phyloP scores from a whole-genome alignment of 2,329 filamentous ascomycete species.

The Drechslera avenae region DNA sequence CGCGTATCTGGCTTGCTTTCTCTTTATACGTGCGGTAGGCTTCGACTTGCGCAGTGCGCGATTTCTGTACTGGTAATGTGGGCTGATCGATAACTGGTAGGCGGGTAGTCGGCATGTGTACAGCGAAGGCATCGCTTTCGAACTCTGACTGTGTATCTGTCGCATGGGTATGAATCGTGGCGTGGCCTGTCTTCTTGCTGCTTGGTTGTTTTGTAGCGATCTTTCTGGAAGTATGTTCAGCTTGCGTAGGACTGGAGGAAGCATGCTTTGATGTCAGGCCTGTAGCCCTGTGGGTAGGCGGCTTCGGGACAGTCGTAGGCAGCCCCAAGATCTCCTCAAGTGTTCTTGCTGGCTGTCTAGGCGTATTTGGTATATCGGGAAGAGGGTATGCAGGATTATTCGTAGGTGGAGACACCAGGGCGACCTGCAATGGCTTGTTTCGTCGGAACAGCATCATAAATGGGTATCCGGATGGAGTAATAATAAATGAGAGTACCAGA shows the following conservation, averaged over 20 bases:
- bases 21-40: conserved; percentile 37
- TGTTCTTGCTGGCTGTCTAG: conserved; percentile 18
- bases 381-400: conserved; percentile 4
- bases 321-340: conserved; percentile 19
- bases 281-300: not conserved
- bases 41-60: conserved; percentile 31
- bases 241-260: not conserved
- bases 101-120: conserved; percentile 43
- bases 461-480: not conserved
- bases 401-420: conserved; percentile 10
- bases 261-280: too few relatives aligned
- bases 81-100: conserved; percentile 34
- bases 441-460: conserved; percentile 13
- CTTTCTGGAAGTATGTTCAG: not conserved
- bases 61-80: conserved; percentile 18
- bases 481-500: too few relatives aligned
- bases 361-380: conserved; percentile 7
- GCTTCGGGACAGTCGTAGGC: conserved; percentile 16
- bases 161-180: conserved; percentile 36
- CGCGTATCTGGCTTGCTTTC: conserved; percentile 33
- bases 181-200: conserved; percentile 33
- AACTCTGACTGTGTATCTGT: conserved; percentile 34
- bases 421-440: conserved; percentile 6
- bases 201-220: conserved; percentile 20
- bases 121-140: conserved; percentile 42